Conservation (phyloP, 1,139 yeast species). For the Kodamaea ohmeri region DNA sequence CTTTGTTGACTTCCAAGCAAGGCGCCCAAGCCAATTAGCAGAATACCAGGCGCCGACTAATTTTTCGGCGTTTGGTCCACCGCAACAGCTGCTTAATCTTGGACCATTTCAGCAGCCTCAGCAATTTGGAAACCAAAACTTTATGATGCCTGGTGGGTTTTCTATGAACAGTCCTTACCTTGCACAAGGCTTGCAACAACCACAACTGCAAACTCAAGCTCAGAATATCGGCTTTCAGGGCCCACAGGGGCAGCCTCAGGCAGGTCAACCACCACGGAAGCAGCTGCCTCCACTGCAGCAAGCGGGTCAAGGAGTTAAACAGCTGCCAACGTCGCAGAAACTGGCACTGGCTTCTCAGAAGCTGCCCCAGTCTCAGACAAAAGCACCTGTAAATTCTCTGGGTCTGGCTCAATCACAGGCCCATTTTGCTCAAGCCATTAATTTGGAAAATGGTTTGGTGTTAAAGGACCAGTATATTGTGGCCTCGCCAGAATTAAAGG, state of each 20-base stretch:
- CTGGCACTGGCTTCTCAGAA: slow-evolving; percentile 4
- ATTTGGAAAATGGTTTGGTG: slow-evolving; percentile 56
- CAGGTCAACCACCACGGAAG: slow-evolving; percentile 5
- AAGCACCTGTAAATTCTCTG: not conserved
- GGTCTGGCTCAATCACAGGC: not conserved
- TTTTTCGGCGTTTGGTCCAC: slow-evolving; percentile 5
- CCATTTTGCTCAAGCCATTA: slow-evolving; percentile 20
- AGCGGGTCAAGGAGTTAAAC: not conserved
- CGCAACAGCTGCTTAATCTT: slow-evolving; percentile 9
- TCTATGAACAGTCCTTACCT: slow-evolving; percentile 7
- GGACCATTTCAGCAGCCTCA: slow-evolving; percentile 11
- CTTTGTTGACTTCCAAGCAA: slow-evolving; percentile 41
- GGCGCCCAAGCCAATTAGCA: slow-evolving; percentile 47
- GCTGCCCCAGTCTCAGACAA: not conserved
- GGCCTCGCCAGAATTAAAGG: slow-evolving; percentile 50
- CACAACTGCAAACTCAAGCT: slow-evolving; percentile 8
- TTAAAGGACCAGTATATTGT: slow-evolving; percentile 51
- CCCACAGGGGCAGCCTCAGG: slow-evolving; percentile 12
- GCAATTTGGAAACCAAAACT: slow-evolving; percentile 10
- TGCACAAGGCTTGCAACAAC: slow-evolving; percentile 11
- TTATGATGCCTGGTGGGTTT: slow-evolving; percentile 9
- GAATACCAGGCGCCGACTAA: slow-evolving; percentile 24
- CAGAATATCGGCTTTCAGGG: slow-evolving; percentile 11
- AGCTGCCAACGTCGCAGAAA: not conserved
- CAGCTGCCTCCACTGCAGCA: slow-evolving; percentile 9